These are phyloP conservation scores for Agrocybe pediades DNA, from an alignment of 768 basidiomycete genomes.

Conservation along the genomic window DNA sequence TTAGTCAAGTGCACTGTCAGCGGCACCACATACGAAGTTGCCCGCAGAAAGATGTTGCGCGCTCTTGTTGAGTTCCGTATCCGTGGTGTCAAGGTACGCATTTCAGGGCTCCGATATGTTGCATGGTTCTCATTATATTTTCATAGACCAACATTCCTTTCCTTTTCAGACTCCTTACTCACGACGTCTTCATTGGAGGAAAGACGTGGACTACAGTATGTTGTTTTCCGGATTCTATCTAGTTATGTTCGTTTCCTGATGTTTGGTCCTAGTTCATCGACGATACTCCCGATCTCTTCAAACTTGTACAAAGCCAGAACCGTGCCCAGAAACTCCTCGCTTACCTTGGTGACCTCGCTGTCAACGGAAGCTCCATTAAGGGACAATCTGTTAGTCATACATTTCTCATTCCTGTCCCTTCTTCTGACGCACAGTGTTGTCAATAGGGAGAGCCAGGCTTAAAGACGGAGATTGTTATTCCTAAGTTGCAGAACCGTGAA, in stretches of 20 bases:
- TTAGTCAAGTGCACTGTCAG: slow-evolving; percentile 95
- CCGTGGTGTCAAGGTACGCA: slow-evolving; percentile 90
- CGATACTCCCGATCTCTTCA: slow-evolving; percentile 99
- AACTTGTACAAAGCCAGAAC: slow-evolving; percentile 96
- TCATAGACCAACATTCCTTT: slow-evolving; percentile 96
- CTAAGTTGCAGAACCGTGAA: slow-evolving; percentile 75
- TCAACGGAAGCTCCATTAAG: slow-evolving; percentile 98
- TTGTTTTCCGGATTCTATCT: not conserved
- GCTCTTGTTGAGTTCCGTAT: slow-evolving; percentile 99
- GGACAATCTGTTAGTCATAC: slow-evolving; percentile 66
- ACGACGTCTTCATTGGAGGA: slow-evolving; percentile 93
- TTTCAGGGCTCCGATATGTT: too few relatives aligned
- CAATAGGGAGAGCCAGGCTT: slow-evolving; percentile 92
- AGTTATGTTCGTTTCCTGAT: not conserved
- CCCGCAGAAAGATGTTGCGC: slow-evolving; percentile 97
- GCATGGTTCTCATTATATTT: not conserved
- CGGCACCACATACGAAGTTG: slow-evolving; percentile 98
- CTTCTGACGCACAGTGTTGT: not conserved
- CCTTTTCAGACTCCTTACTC: slow-evolving; percentile 96
- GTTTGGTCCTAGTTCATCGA: slow-evolving; percentile 83
- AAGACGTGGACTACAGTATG: slow-evolving; percentile 93
- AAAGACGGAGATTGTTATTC: slow-evolving; percentile 83
- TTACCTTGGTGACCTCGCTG: slow-evolving; percentile 96
- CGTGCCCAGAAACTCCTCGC: slow-evolving; percentile 96
- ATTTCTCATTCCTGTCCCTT: not conserved